Evolutionary conservation across 2,329 filamentous ascomycete genomes (phyloP).

Genomic region (Camptophora hylomeconis): DNA sequence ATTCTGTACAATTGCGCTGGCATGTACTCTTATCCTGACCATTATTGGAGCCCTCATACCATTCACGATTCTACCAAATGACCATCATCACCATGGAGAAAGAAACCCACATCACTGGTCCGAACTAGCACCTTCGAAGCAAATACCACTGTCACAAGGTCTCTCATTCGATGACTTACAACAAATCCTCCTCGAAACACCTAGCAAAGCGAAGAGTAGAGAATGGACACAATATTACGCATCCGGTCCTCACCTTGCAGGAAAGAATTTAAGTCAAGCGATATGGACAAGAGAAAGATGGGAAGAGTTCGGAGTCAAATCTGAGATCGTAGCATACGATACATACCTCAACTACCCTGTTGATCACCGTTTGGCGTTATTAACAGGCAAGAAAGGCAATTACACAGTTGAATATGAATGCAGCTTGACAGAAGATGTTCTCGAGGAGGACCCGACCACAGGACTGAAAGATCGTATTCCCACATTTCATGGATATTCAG

Average conservation of each 20-base stretch:
- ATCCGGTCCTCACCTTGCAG: slow-evolving; percentile 60
- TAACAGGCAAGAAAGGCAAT: slow-evolving; percentile 34
- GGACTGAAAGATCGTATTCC: slow-evolving; percentile 61
- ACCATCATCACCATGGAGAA: slow-evolving; percentile 7
- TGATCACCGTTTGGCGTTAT: slow-evolving; percentile 54
- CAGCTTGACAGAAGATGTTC: slow-evolving; percentile 67
- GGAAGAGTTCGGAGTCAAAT: slow-evolving; percentile 54
- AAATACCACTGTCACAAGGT: slow-evolving; percentile 32
- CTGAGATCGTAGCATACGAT: slow-evolving; percentile 55
- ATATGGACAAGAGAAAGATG: slow-evolving; percentile 64
- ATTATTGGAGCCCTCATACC: slow-evolving; percentile 30
- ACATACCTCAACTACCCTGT: slow-evolving; percentile 67
- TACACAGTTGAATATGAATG: slow-evolving; percentile 61
- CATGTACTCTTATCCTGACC: slow-evolving; percentile 24
- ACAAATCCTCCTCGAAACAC: slow-evolving; percentile 40
- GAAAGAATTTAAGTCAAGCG: slow-evolving; percentile 65
- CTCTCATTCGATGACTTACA: slow-evolving; percentile 43
- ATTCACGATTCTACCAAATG: slow-evolving; percentile 22
- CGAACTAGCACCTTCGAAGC: slow-evolving; percentile 26
- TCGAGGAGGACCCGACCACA: slow-evolving; percentile 72
- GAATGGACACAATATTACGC: slow-evolving; percentile 74
- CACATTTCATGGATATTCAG: slow-evolving; percentile 90
- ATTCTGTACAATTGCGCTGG: slow-evolving; percentile 28
- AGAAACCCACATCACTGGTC: slow-evolving; percentile 17
- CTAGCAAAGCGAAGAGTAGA: slow-evolving; percentile 41